Evolutionary conservation across 2,329 filamentous ascomycete species (phyloP), one percentile per base, ranked within the genome.

Genomic region (Furcasterigmium furcatum): DNA sequence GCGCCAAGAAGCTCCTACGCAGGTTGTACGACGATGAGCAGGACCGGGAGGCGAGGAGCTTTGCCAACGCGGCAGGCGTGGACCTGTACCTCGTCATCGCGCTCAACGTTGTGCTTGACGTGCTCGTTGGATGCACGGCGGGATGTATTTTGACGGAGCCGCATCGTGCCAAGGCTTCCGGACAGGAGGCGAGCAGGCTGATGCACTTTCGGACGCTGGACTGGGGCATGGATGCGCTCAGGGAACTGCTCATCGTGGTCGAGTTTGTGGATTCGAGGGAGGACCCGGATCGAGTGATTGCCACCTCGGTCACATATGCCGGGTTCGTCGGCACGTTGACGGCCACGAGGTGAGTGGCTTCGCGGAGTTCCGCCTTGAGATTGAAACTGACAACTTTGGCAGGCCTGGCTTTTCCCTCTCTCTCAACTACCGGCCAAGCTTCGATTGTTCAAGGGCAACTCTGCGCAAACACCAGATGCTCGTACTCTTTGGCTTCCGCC

Each of bases 121-220:
- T 76, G 6, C 66, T 85, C 41, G 76, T 85, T 69, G 80, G 80
- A 2, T 85, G 82, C 57, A 84, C 80, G 1, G 80, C 77, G 49
- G 78, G 79, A 19, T 78, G 70, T 14, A 51, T 47, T 9, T 14
- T 41, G 25, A 43, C 43, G 38, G 47, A 22, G 46, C 46, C 40
- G 21, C 16, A 54, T 47, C n/a, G 58, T 56, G n/a, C 22, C 16
- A 30, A 20, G 24, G 24, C 24, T 18, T 29, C 25, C n/a, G 36
- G 36, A 4, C 41, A 29, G 49, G 29, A 24, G 16, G 51, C 38
- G 25, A 41, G 64, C 29, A n/a, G n/a, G n/a, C 71, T 78, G 66
- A 58, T 77, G 58, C 74, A 79, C 59, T 79, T 78, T 48, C 63
- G 75, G 16, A 76, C 72, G 3, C 54, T 80, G 14, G 77, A 80